Percentiles rank a stretch among this genome's conserved stretches.
Conservation (phyloP, 2,329 filamentous ascomycete genomes). For the Amylocarpus encephaloides region DNA sequence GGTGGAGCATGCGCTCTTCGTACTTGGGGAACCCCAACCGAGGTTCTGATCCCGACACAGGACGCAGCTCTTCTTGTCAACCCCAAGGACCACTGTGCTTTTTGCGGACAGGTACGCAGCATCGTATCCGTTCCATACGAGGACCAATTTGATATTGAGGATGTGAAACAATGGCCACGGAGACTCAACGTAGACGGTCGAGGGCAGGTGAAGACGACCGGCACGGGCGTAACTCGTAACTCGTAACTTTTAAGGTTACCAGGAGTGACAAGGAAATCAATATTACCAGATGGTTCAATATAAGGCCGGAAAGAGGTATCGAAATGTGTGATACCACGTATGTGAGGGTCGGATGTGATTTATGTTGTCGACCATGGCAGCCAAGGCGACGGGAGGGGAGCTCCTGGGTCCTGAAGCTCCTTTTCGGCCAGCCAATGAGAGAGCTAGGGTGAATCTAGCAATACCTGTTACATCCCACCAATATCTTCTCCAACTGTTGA, state of each 20-base stretch:
- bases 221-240: too few species aligned
- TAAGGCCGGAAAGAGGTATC: too few species aligned
- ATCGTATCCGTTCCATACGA: constrained; percentile 32
- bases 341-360: too few species aligned
- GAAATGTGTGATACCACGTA: too few species aligned
- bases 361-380: too few species aligned
- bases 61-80: constrained; percentile 22
- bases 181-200: background rate
- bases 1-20: constrained; percentile 25
- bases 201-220: background rate
- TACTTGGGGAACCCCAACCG: constrained; percentile 7
- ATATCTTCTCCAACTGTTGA: too few species aligned
- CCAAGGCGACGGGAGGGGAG: too few species aligned
- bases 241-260: too few species aligned
- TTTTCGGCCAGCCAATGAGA: background rate
- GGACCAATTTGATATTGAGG: constrained; percentile 1
- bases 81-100: constrained; percentile 27
- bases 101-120: constrained; percentile 31
- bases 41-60: background rate
- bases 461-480: too few species aligned
- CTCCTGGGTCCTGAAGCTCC: background rate
- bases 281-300: too few species aligned
- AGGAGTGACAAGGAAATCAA: too few species aligned
- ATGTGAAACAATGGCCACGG: background rate
- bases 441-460: background rate